Conservation (phyloP, 2,329 filamentous ascomycete genomes). For the Aspergillus phoenicis region DNA sequence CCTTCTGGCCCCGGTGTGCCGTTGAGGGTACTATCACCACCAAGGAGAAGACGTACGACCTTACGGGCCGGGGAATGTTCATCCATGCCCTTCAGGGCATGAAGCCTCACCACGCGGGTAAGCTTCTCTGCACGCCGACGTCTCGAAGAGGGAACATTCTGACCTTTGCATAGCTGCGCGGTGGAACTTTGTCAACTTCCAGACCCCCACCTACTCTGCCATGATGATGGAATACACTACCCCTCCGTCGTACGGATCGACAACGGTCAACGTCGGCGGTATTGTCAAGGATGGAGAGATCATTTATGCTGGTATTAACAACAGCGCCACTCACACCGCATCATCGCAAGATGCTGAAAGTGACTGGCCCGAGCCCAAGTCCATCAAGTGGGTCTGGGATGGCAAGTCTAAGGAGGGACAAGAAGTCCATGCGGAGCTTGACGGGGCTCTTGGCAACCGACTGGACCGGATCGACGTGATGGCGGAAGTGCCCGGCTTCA, state of each 20-base stretch:
- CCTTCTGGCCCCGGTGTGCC: constrained; percentile 88
- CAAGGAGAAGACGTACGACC: constrained; percentile 76
- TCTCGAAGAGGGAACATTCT: constrained; percentile 4
- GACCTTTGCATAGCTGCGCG: constrained; percentile 59
- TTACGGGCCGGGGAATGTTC: constrained; percentile 78
- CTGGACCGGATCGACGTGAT: constrained; percentile 91
- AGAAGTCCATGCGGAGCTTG: constrained; percentile 68
- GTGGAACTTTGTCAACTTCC: constrained; percentile 95
- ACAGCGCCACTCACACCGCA: constrained; percentile 69
- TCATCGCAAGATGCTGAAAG: constrained; percentile 73
- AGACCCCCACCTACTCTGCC: constrained; percentile 82
- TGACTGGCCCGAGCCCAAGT: constrained; percentile 84
- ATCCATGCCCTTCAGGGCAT: constrained; percentile 90
- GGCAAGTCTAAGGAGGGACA: constrained; percentile 78
- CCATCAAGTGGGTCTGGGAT: constrained; percentile 74
- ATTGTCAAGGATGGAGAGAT: constrained; percentile 81
- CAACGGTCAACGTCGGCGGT: constrained; percentile 78
- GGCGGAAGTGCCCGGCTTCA: constrained; percentile 91
- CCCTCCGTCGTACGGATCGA: constrained; percentile 86
- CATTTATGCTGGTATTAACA: constrained; percentile 68
- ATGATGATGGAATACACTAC: constrained; percentile 96
- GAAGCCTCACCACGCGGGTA: constrained; percentile 95
- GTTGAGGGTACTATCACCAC: constrained; percentile 84
- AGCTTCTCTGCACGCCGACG: constrained; percentile 22
- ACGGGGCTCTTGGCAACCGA: constrained; percentile 67